Percentiles rank a stretch among this genome's conserved stretches.
Evolutionary conservation across 768 basidiomycete genomes (phyloP).

Genomic region (Trametes meyenii): DNA sequence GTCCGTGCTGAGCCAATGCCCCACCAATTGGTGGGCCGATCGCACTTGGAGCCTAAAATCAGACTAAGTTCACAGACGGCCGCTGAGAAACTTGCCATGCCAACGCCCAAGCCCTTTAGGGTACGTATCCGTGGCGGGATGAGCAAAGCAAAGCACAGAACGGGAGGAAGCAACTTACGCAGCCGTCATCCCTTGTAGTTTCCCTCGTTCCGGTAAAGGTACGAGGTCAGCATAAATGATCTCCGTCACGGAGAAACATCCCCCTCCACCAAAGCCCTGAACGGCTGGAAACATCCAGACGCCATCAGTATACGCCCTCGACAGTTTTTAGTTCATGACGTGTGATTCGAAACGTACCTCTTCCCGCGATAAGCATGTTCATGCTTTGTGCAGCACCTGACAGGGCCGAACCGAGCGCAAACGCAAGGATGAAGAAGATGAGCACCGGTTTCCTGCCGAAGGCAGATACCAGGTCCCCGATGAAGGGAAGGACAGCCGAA

Average conservation of each 20-base stretch:
- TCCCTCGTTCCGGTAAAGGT: conserved; percentile 40
- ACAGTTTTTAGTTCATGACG: background rate
- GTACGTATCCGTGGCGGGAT: background rate
- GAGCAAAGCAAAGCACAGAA: background rate
- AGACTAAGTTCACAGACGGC: background rate
- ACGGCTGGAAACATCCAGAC: conserved; percentile 24
- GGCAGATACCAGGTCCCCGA: conserved; percentile 34
- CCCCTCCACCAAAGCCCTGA: conserved; percentile 38
- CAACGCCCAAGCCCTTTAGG: conserved; percentile 6
- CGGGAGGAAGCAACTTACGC: background rate
- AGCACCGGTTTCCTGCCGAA: conserved; percentile 38
- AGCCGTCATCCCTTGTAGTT: conserved; percentile 27
- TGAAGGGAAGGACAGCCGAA: conserved; percentile 38
- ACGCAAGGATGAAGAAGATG: conserved; percentile 33
- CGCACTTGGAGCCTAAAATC: background rate
- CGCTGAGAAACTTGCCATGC: conserved; percentile 2
- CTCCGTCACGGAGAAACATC: conserved; percentile 31
- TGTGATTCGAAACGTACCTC: conserved; percentile 18
- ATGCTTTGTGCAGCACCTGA: conserved; percentile 43
- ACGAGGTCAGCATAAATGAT: conserved; percentile 42
- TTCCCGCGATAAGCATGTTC: conserved; percentile 43
- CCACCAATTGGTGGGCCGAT: conserved; percentile 24
- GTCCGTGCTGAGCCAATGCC: conserved; percentile 14
- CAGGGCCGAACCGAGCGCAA: conserved; percentile 44
- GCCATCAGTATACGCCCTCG: background rate